Evolutionary conservation across 2,329 filamentous ascomycete genomes (phyloP).

Genomic region (Neonectria sp.): DNA sequence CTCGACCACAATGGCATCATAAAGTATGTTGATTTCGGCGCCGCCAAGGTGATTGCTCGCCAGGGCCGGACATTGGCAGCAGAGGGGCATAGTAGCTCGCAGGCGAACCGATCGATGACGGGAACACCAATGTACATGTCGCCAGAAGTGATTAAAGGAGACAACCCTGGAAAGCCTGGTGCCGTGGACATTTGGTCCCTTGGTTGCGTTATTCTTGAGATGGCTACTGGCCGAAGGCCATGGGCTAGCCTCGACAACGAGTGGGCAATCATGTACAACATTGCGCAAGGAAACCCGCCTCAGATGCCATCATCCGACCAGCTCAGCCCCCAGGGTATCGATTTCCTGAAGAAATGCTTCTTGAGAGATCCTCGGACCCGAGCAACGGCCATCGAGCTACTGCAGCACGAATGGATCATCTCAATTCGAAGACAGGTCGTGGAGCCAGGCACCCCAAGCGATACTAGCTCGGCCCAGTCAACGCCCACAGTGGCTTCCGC

Average conservation of each 20-base stretch:
- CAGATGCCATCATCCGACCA: slow-evolving; percentile 87
- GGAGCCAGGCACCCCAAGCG: slow-evolving; percentile 75
- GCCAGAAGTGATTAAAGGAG: slow-evolving; percentile 96
- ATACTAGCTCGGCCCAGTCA: slow-evolving; percentile 61
- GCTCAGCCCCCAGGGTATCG: slow-evolving; percentile 85
- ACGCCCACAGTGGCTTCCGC: slow-evolving; percentile 50
- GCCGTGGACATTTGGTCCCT: slow-evolving; percentile 97
- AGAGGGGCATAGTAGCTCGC: slow-evolving; percentile 71
- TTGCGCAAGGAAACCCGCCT: slow-evolving; percentile 95
- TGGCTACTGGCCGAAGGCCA: slow-evolving; percentile 94
- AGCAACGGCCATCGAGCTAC: slow-evolving; percentile 86
- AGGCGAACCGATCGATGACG: slow-evolving; percentile 91
- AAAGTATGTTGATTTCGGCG: slow-evolving; percentile 99
- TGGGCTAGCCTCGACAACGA: slow-evolving; percentile 98
- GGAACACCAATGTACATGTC: slow-evolving; percentile 99
- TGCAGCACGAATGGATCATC: slow-evolving; percentile 94
- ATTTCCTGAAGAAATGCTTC: slow-evolving; percentile 92
- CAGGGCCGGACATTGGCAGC: slow-evolving; percentile 87
- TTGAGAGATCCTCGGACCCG: slow-evolving; percentile 84
- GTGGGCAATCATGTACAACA: slow-evolving; percentile 99
- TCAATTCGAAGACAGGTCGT: slow-evolving; percentile 76
- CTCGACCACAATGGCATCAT: slow-evolving; percentile 98
- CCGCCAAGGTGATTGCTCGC: slow-evolving; percentile 95
- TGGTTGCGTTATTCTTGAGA: slow-evolving; percentile 96
- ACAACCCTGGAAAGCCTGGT: slow-evolving; percentile 83